Base-by-base conservation (phyloP, 1,284 basidiomycete genomes). In the Moesziomyces sp. region DNA sequence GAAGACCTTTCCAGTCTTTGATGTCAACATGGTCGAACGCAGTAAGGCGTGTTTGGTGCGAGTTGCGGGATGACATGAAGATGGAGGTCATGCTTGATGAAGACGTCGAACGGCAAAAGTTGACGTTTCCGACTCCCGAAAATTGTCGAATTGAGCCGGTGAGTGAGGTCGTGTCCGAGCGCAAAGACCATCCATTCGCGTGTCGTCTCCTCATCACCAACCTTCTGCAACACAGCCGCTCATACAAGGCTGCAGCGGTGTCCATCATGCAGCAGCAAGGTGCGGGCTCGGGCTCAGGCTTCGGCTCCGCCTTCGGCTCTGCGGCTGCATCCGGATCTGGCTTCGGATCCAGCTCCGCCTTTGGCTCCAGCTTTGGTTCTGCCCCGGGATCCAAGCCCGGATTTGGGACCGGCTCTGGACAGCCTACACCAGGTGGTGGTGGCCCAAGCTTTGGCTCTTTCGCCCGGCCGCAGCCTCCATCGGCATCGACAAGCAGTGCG, bases 401-500 rank as follows among this genome's bases (percentile, higher is more conserved):
- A 2, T 47, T 43, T 14, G 55, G 62, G 10, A 46, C 58, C 5
- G 24, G 30, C 1, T 40, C 16, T 8, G 38, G 38, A 1, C 14
- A 40, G 8, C 16, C 38, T 40, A 34, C 35, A 23, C 6, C 52
- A 4, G 16, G 43, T 13, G 35, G 44, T 6, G 26, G 52, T 6
- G 26, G 50, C 14, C 46, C 49, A 11, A 48, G 46, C 14, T 63
- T 69, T 34, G 52, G 60, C 16, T 38, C 60, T 1, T 69, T 63
- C n/a, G 48, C 21, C 0, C 43, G 56, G 14, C 52, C 66, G 26
- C 66, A 68, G 44, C 42, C 42, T 6, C 44, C 65, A 13, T 60
- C 53, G 10, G 40, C 47, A 30, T 46, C 68, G 14, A 56, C 57
- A 30, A 55, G 62, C 46, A 65, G 60, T 18, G 58, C 58, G 18